Conservation (phyloP, 1,139 yeast species). For the Suhomyces yuchorum region DNA sequence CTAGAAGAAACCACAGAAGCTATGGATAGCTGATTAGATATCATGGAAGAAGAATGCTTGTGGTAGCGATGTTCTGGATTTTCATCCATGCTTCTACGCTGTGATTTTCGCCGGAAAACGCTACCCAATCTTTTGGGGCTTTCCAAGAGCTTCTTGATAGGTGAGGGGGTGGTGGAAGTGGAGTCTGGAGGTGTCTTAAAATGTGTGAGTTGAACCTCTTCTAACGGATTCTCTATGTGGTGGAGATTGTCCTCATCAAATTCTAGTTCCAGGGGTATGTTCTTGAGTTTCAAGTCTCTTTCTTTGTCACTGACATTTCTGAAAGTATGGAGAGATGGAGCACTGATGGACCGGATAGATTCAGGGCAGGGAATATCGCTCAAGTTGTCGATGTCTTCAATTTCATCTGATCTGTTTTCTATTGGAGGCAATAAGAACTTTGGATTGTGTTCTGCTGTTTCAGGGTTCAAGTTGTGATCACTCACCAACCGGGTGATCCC, state of each 20-base stretch:
- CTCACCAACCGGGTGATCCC: conserved; percentile 20
- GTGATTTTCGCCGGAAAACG: conserved; percentile 29
- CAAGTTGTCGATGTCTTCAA: conserved; percentile 27
- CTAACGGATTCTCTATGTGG: neutral
- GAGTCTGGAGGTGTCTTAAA: conserved; percentile 12
- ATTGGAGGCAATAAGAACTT: conserved; percentile 25
- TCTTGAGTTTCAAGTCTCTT: neutral
- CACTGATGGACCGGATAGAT: conserved; percentile 33
- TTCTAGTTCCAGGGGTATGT: neutral
- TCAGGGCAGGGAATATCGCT: conserved; percentile 25
- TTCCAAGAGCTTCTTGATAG: conserved; percentile 38
- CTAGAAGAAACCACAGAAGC: conserved; percentile 29
- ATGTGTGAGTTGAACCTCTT: neutral
- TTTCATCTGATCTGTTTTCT: conserved; percentile 17
- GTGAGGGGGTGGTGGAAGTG: conserved; percentile 25
- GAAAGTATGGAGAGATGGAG: conserved; percentile 47
- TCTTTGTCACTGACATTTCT: conserved; percentile 20
- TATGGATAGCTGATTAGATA: conserved; percentile 35
- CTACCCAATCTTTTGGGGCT: conserved; percentile 37
- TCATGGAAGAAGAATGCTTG: conserved; percentile 32
- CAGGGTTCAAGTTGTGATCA: conserved; percentile 15
- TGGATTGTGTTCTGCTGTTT: conserved; percentile 7
- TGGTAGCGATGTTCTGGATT: conserved; percentile 15
- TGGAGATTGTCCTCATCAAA: neutral
- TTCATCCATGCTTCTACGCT: conserved; percentile 21